Percentiles rank a stretch among this genome's conserved stretches.
Conservation (phyloP, 2,329 filamentous ascomycete genomes). For the Fusarium ambrosium region DNA sequence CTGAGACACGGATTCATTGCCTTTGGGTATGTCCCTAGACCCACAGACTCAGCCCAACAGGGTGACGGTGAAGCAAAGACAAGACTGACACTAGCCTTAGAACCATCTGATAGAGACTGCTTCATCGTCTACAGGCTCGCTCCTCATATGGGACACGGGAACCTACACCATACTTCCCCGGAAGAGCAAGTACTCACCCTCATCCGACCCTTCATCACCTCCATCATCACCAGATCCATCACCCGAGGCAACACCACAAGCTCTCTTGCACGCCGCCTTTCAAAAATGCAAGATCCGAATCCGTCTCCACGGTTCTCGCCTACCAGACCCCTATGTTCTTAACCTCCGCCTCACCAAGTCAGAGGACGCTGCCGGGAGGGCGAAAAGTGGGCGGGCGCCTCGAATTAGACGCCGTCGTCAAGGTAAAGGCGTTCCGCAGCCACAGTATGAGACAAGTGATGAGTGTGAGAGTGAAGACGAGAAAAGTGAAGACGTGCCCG, state of each 20-base stretch:
- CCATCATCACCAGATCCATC: conserved; percentile 35
- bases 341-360: conserved; percentile 65
- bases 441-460: conserved; percentile 44
- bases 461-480: conserved; percentile 32
- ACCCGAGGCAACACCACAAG: conserved; percentile 53
- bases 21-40: conserved; percentile 62
- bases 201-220: conserved; percentile 48
- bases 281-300: conserved; percentile 68
- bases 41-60: background rate
- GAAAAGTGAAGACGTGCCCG: conserved; percentile 36
- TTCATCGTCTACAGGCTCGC: conserved; percentile 65
- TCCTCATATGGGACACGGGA: conserved; percentile 74
- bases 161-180: conserved; percentile 67
- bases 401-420: conserved; percentile 27
- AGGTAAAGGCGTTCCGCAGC: background rate
- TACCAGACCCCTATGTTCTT: conserved; percentile 68
- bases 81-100: conserved; percentile 48
- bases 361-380: conserved; percentile 55
- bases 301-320: conserved; percentile 65
- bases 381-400: conserved; percentile 31
- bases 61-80: background rate
- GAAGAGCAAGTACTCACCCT: conserved; percentile 51
- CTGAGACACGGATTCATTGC: conserved; percentile 72
- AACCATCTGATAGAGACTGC: conserved; percentile 73
- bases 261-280: conserved; percentile 66